A percentile compares a stretch with the other conserved stretches of the same genome.
These are phyloP conservation scores for Pseudogymnoascus sp. DNA, from an alignment of 2,329 filamentous ascomycete species.

Conservation along the genomic window DNA sequence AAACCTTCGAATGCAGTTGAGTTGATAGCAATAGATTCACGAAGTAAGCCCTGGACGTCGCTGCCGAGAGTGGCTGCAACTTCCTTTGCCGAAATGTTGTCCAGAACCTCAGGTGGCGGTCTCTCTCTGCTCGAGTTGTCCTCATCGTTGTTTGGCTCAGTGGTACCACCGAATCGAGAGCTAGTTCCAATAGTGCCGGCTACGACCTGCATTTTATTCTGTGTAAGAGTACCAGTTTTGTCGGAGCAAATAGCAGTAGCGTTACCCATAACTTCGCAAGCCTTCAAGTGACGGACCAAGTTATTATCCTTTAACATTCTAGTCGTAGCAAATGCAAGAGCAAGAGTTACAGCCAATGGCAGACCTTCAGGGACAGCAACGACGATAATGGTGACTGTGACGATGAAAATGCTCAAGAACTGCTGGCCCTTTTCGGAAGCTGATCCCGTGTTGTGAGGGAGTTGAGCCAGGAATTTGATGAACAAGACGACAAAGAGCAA, in stretches of 20 bases:
- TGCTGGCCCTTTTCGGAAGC: slow-evolving; percentile 51
- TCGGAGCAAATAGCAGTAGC: slow-evolving; percentile 72
- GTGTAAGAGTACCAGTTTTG: slow-evolving; percentile 68
- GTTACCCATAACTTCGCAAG: slow-evolving; percentile 66
- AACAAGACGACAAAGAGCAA: slow-evolving; percentile 72
- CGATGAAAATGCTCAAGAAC: slow-evolving; percentile 56
- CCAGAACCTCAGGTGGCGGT: background rate
- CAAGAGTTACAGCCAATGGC: slow-evolving; percentile 59
- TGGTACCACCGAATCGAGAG: slow-evolving; percentile 41
- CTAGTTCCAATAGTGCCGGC: slow-evolving; percentile 58
- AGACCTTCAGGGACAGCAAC: slow-evolving; percentile 62
- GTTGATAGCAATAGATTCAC: slow-evolving; percentile 59
- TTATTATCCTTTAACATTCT: slow-evolving; percentile 64
- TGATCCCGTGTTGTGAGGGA: slow-evolving; percentile 41
- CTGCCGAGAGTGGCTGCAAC: slow-evolving; percentile 18
- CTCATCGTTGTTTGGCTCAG: slow-evolving; percentile 25
- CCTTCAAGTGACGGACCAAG: slow-evolving; percentile 57
- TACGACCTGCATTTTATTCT: slow-evolving; percentile 71
- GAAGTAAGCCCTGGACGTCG: slow-evolving; percentile 36
- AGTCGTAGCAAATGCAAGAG: slow-evolving; percentile 59
- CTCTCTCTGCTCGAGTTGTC: slow-evolving; percentile 18
- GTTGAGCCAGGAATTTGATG: slow-evolving; percentile 63
- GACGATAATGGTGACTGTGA: slow-evolving; percentile 58
- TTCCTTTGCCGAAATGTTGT: slow-evolving; percentile 25
- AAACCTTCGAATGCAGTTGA: slow-evolving; percentile 63